phyloP scores from a whole-genome alignment of 106 monocot genomes.

The Triglochin maritima region DNA sequence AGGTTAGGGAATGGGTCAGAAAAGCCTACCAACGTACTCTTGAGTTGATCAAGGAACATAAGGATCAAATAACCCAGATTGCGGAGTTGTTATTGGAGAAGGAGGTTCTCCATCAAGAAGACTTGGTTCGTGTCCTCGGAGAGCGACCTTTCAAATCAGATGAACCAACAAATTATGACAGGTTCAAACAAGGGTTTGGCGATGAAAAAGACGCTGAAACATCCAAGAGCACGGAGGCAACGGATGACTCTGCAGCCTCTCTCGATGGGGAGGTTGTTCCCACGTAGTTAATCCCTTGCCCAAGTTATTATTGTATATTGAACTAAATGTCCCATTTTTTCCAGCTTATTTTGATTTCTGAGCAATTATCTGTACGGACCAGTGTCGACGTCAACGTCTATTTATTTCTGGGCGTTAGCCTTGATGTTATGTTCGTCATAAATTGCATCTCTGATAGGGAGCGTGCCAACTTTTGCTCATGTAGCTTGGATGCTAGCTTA shows the following conservation, averaged over 20 bases:
- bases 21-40: constrained; percentile 64
- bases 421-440: too few species aligned
- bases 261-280: constrained; percentile 54
- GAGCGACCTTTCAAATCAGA: constrained; percentile 55
- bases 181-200: constrained; percentile 54
- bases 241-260: constrained; percentile 17
- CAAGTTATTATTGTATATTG: background rate
- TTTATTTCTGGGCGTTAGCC: too few species aligned
- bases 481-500: too few species aligned
- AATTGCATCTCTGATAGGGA: too few species aligned
- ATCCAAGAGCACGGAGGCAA: background rate
- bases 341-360: background rate
- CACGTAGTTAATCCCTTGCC: constrained; percentile 11
- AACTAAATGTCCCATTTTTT: background rate
- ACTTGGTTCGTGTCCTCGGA: constrained; percentile 58
- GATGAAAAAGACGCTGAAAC: constrained; percentile 12
- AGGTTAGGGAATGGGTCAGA: constrained; percentile 77
- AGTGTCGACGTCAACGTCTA: background rate
- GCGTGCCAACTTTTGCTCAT: too few species aligned
- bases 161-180: constrained; percentile 79
- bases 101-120: constrained; percentile 95
- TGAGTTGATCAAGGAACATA: constrained; percentile 57
- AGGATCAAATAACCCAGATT: constrained; percentile 56
- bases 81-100: constrained; percentile 91
- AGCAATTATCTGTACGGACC: background rate